phyloP scores from a whole-genome alignment of 2,329 filamentous ascomycete species.

The Lachnum nothofagi region DNA sequence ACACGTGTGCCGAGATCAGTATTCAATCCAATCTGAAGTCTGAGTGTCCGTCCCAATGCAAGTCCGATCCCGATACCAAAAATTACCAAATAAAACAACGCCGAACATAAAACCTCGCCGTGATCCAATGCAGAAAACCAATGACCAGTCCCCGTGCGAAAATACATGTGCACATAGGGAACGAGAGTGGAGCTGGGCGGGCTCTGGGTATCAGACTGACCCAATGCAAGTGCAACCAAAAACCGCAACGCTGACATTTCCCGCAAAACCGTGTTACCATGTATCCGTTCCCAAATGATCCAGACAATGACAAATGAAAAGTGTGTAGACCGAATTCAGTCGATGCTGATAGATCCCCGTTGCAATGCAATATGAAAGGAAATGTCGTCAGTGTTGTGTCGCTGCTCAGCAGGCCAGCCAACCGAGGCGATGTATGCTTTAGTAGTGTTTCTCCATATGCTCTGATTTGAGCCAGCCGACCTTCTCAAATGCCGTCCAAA shows the following conservation, averaged over 20 bases:
- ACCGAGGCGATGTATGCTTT: conserved; percentile 5
- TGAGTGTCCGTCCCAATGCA: not conserved
- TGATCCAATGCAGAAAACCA: not conserved
- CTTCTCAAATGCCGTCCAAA: conserved; percentile 84
- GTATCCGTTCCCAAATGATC: conserved; percentile 12
- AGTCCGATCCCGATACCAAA: not conserved
- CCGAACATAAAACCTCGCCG: not conserved
- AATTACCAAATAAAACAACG: not conserved
- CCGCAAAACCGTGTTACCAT: conserved; percentile 6
- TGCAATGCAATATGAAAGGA: conserved; percentile 19
- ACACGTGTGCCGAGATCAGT: not conserved
- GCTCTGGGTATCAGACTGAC: conserved; percentile 31
- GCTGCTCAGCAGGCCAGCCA: conserved; percentile 6
- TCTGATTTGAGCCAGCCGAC: conserved; percentile 66
- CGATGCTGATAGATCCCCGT: conserved; percentile 20
- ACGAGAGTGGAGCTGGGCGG: conserved; percentile 30
- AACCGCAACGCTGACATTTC: conserved; percentile 8
- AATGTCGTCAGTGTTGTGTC: conserved; percentile 7
- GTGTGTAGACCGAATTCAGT: conserved; percentile 16
- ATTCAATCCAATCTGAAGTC: not conserved
- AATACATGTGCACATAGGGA: conserved; percentile 5
- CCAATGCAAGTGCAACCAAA: conserved; percentile 28
- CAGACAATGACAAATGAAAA: conserved; percentile 22
- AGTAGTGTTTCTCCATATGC: conserved; percentile 25
- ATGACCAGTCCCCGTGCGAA: conserved; percentile 1